Evolutionary conservation across 768 basidiomycete species (phyloP), one percentile per base, ranked within the genome.

Genomic region (Saitozyma podzolica): DNA sequence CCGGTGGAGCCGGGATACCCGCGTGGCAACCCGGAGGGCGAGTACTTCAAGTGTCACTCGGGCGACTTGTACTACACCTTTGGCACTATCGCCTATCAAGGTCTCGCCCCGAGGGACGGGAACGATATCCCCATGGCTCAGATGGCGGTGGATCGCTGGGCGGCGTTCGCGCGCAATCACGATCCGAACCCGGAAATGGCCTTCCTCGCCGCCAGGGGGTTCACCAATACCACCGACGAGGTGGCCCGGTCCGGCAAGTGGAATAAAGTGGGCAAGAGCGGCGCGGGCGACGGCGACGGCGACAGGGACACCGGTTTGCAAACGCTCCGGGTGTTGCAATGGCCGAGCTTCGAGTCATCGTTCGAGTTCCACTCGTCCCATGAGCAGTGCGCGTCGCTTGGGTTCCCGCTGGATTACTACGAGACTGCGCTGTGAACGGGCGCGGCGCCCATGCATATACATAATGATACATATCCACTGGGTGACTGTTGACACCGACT

Each of bases 81-180:
- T 59, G 80, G 78, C 42, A 74, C 69, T 8, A 56, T 84, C 8
- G 81, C 81, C 2, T 83, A 84, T 56, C 66, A 69, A 16, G 70
- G 70, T 9, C 66, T 67, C 1, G n/a, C n/a, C 82, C 83, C 2
- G 83, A 83, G 84, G 40, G 85, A 85, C 71, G 73, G 73, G 29
- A 73, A 80, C 50, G 84, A 85, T 70, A 78, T 84, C 7, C 75
- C 81, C 0, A 78, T 85, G 69, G 78, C 80, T 55, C 84, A 84
- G 65, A 71, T 83, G 47, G 77, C 74, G 45, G 70, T 82, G 6
- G 84, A 85, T 65, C 68, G 75, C 9, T 85, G 84, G 85, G 76
- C 81, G 0, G 70, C 82, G 8, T 85, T 85, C 62, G 83, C 82
- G 8, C 80, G 84, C 45, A 81, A 82, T 5, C 82, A 80, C 66